Conservation (phyloP, 805 yeast genomes). For the Lipomyces lipofer region DNA sequence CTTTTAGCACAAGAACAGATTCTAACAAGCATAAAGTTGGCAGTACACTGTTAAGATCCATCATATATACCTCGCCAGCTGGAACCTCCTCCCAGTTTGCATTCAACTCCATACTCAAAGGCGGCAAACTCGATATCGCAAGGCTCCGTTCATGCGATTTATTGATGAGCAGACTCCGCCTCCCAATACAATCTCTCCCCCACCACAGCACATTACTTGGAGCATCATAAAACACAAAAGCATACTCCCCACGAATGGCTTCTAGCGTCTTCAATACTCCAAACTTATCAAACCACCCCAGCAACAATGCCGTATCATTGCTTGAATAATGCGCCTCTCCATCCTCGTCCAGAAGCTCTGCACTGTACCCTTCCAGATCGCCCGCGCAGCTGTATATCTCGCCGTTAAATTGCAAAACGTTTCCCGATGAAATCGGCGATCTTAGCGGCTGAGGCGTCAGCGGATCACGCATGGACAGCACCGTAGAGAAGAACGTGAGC, state of each 20-base stretch:
- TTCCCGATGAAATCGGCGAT: conserved; percentile 31
- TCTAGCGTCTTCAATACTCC: conserved; percentile 49
- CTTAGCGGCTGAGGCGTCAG: conserved; percentile 70
- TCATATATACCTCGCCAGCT: conserved; percentile 50
- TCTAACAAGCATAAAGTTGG: too few species aligned
- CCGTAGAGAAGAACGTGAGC: conserved; percentile 56
- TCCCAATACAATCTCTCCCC: conserved; percentile 83
- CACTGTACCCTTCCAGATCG: conserved; percentile 44
- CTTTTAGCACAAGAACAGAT: neutral
- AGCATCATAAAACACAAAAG: conserved; percentile 52
- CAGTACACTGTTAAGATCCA: conserved; percentile 2
- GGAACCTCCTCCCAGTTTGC: conserved; percentile 50
- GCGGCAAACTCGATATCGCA: conserved; percentile 24
- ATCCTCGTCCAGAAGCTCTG: conserved; percentile 3
- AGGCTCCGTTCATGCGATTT: neutral
- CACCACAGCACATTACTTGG: conserved; percentile 52
- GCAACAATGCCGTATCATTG: conserved; percentile 68
- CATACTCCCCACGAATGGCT: conserved; percentile 76
- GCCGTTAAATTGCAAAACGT: conserved; percentile 80
- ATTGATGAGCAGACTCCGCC: conserved; percentile 61
- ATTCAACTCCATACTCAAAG: conserved; percentile 25
- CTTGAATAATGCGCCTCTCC: neutral
- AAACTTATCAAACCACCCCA: conserved; percentile 40
- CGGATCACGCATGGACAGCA: conserved; percentile 77
- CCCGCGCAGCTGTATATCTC: conserved; percentile 64